phyloP scores from a whole-genome alignment of 78 protist species.

The Protostelium mycophagum region DNA sequence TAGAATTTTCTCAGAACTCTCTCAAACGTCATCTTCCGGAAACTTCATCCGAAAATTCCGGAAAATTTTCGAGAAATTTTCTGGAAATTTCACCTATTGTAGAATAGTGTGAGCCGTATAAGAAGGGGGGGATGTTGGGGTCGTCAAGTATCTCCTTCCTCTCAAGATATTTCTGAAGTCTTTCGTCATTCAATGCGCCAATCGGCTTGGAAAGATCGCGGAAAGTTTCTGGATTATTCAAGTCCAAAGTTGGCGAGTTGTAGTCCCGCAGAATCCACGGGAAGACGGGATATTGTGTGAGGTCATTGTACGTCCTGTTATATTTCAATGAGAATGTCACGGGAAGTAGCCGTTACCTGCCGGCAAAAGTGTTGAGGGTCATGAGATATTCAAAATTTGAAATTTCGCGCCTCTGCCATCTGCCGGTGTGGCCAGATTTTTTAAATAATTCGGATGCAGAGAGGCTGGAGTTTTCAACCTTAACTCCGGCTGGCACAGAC shows the following conservation, averaged over 20 bases:
- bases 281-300: conserved; percentile 92
- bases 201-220: conserved; percentile 82
- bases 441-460: conserved; percentile 28
- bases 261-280: conserved; percentile 89
- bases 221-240: conserved; percentile 44
- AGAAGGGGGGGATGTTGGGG: conserved; percentile 68
- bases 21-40: background rate
- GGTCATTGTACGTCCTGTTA: conserved; percentile 78
- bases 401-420: conserved; percentile 54
- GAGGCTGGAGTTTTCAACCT: background rate
- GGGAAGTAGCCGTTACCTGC: background rate
- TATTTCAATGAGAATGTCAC: background rate
- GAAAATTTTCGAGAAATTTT: background rate
- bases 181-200: conserved; percentile 68
- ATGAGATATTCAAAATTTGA: conserved; percentile 80
- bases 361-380: conserved; percentile 78
- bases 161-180: conserved; percentile 37
- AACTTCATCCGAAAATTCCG: too few species aligned
- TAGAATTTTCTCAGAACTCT: conserved; percentile 6
- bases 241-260: conserved; percentile 41
- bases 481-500: background rate
- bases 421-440: conserved; percentile 17
- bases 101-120: conserved; percentile 72
- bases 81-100: background rate
- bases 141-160: conserved; percentile 70